These are phyloP conservation scores for Penicillium pancosmium DNA, from an alignment of 495 filamentous ascomycete genomes.

Conservation along the genomic window DNA sequence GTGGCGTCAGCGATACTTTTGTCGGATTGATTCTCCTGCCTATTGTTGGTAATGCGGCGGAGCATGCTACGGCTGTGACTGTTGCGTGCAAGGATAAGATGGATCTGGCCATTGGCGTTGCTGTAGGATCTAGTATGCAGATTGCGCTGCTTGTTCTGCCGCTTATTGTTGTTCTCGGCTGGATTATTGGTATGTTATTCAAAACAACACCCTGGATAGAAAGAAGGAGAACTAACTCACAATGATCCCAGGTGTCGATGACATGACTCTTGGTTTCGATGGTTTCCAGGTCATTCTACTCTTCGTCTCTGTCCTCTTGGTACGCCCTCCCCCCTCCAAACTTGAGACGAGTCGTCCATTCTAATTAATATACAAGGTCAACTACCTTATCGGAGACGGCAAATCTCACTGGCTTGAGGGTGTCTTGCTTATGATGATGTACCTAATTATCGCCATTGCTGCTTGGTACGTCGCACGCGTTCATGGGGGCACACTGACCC, in stretches of 20 bases:
- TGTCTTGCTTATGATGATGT: conserved; percentile 71
- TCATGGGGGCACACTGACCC: not conserved
- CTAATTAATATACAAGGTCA: conserved; percentile 52
- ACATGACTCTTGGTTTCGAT: conserved; percentile 69
- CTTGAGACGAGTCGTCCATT: not conserved
- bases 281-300: conserved; percentile 79
- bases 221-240: no score
- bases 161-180: conserved; percentile 76
- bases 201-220: no score
- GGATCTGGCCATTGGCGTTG: conserved; percentile 84
- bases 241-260: no score
- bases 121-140: conserved; percentile 85
- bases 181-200: conserved; percentile 62
- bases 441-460: conserved; percentile 69
- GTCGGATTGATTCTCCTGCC: conserved; percentile 83
- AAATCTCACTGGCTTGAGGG: conserved; percentile 73
- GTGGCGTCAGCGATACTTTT: conserved; percentile 69
- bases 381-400: conserved; percentile 73
- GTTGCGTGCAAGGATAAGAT: conserved; percentile 90
- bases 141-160: conserved; percentile 81
- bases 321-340: conserved; percentile 13
- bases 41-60: conserved; percentile 89
- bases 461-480: conserved; percentile 44
- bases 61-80: conserved; percentile 85
- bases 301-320: conserved; percentile 74